phyloP scores from a whole-genome alignment of 2,329 filamentous ascomycete species.

The Emmonsiellopsis sp. region DNA sequence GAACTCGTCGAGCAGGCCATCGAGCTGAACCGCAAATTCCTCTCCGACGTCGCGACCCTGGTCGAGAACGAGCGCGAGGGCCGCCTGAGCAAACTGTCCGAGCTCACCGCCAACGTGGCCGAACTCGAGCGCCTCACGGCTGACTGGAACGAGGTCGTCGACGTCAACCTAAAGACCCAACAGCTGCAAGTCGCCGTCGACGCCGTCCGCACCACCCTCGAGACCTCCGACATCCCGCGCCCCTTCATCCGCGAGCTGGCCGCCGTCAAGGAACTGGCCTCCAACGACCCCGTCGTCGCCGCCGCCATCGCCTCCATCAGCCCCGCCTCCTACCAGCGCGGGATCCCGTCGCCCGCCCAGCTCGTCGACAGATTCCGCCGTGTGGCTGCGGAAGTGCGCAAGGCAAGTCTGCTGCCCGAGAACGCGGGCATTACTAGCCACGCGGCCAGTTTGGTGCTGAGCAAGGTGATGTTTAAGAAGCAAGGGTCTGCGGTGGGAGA shows the following conservation, averaged over 20 bases:
- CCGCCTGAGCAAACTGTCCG: conserved; percentile 73
- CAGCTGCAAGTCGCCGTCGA: conserved; percentile 94
- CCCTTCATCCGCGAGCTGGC: conserved; percentile 91
- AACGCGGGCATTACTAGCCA: conserved; percentile 92
- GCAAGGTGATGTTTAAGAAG: conserved; percentile 95
- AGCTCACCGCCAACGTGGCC: conserved; percentile 65
- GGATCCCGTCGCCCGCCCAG: conserved; percentile 72
- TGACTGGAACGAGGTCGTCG: conserved; percentile 84
- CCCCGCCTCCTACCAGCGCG: conserved; percentile 84
- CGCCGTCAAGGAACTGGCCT: conserved; percentile 84
- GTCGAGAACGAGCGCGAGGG: conserved; percentile 84
- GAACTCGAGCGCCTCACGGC: conserved; percentile 81
- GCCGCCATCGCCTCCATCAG: conserved; percentile 96
- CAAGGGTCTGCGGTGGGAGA: conserved; percentile 70
- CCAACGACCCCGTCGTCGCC: conserved; percentile 74
- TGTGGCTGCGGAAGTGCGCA: conserved; percentile 84
- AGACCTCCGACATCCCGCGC: conserved; percentile 61
- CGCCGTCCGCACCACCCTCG: conserved; percentile 74
- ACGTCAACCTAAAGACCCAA: conserved; percentile 84
- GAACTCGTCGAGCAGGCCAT: conserved; percentile 84
- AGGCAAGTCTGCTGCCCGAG: conserved; percentile 84
- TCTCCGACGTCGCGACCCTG: conserved; percentile 63
- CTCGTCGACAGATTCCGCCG: conserved; percentile 93
- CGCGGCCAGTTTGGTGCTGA: conserved; percentile 78
- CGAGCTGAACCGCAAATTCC: conserved; percentile 75